Conservation (phyloP, 2,329 filamentous ascomycete species). For the Aspergillus sp. region DNA sequence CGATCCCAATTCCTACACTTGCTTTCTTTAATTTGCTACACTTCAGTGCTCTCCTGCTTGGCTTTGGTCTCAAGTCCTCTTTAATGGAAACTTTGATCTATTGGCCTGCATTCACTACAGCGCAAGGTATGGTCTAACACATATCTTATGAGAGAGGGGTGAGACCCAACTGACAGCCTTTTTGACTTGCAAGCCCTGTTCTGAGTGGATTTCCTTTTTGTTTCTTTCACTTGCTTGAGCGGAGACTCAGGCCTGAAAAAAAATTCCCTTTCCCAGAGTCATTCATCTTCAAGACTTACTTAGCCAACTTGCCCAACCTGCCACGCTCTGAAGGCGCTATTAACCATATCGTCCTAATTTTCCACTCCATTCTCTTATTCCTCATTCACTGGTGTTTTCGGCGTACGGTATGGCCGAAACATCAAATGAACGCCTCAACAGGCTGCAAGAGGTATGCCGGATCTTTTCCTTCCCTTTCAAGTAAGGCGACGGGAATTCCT, state of each 20-base stretch:
- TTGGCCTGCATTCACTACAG: background rate
- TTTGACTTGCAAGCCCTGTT: background rate
- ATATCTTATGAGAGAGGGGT: background rate
- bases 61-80: background rate
- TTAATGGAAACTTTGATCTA: background rate
- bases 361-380: background rate
- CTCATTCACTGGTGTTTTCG: background rate
- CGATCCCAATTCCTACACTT: background rate
- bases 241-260: background rate
- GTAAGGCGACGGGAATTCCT: background rate
- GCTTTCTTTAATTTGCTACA: background rate
- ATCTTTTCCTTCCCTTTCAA: background rate
- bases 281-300: background rate
- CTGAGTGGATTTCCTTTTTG: background rate
- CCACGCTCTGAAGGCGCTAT: no score
- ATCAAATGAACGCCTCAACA: conserved; percentile 21
- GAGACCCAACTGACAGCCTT: background rate
- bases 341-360: no score
- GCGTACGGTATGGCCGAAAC: conserved; percentile 1
- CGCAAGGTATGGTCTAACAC: background rate
- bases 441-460: conserved; percentile 30
- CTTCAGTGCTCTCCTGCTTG: background rate
- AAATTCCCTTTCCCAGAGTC: background rate
- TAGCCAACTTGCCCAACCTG: no score
- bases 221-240: background rate